Conservation (phyloP, 2,329 filamentous ascomycete genomes). For the Aspergillus neoniger region DNA sequence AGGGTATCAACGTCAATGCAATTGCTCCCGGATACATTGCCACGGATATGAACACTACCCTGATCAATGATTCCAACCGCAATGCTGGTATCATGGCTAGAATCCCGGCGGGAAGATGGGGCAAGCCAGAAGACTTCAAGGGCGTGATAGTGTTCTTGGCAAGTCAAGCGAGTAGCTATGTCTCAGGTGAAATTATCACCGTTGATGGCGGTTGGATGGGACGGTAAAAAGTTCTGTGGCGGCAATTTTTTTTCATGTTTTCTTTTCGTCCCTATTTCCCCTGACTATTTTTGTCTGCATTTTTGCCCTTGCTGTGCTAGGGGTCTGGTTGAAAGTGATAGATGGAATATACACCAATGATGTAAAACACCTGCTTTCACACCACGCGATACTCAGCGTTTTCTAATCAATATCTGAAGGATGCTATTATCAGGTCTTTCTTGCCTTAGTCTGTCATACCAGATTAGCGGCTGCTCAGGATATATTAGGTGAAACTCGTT, state of each 20-base stretch:
- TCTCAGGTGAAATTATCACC: constrained; percentile 76
- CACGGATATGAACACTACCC: constrained; percentile 86
- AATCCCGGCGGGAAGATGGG: constrained; percentile 84
- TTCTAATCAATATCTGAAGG: background rate
- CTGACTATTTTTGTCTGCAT: background rate
- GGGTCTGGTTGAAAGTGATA: background rate
- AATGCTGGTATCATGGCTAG: constrained; percentile 72
- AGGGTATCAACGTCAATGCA: constrained; percentile 81
- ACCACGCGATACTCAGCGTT: background rate
- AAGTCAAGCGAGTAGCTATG: constrained; percentile 72
- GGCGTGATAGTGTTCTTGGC: constrained; percentile 76
- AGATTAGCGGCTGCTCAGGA: constrained; percentile 1
- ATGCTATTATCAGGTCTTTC: constrained; percentile 10
- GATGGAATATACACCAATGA: background rate
- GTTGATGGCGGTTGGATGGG: constrained; percentile 96
- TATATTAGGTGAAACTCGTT: background rate
- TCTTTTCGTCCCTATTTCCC: background rate
- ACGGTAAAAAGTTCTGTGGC: constrained; percentile 51
- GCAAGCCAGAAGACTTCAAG: constrained; percentile 81
- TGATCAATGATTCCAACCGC: constrained; percentile 70
- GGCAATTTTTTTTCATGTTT: background rate
- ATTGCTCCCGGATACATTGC: constrained; percentile 87
- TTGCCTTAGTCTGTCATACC: constrained; percentile 14
- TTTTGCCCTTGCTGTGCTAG: background rate
- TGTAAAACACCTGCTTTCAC: background rate